Evolutionary conservation across 805 yeast species (phyloP), one percentile per base, ranked within the genome.

Genomic region (Metschnikowia cubensis): DNA sequence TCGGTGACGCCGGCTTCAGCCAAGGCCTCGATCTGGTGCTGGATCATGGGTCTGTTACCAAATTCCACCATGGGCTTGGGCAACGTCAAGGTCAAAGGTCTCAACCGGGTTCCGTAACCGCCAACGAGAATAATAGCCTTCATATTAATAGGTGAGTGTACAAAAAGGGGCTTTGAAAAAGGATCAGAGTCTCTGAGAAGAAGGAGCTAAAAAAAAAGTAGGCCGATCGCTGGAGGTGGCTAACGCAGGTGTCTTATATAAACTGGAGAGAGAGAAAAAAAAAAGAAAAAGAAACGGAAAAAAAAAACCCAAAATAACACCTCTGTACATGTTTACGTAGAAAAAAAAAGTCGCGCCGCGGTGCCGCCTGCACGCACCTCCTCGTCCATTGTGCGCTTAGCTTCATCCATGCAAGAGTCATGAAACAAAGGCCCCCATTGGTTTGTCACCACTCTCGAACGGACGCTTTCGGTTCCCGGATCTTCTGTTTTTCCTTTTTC

Each of bases 81-180:
- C 58, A 85, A 81, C 52, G 97, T 89, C 64, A 91, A 79, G 56
- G 98, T 91, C 66, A 94, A 80, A 56, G 99, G 99, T 83, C 99
- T 91, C 79, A 94, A 87, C 80, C 99, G 94, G 67, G 99, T 94
- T 81, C 99, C 99, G 80, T 91, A 94, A 75, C 99, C 99, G 70
- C 99, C 99, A 64, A 92, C 98, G 72, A 92, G 85, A 81, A 92
- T 92, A 74, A 92, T 84, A 70, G 96, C 97, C 80, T 90, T 90
- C 97, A 90, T 89, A 58, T 37, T 70, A 49, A 32, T 32, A 31
- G 29, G 29, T 49, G 32, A 25, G 21, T 15, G 38, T 35, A 36
- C 31, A 32, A 15, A 32, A 15, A 36, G n/a, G 31, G 17, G 34
- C 13, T 29, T 47, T 25, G 39, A 15, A 42, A 41, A 42, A 40